Evolutionary conservation across 805 yeast genomes (phyloP).

Genomic region (Candida qinlingensis): DNA sequence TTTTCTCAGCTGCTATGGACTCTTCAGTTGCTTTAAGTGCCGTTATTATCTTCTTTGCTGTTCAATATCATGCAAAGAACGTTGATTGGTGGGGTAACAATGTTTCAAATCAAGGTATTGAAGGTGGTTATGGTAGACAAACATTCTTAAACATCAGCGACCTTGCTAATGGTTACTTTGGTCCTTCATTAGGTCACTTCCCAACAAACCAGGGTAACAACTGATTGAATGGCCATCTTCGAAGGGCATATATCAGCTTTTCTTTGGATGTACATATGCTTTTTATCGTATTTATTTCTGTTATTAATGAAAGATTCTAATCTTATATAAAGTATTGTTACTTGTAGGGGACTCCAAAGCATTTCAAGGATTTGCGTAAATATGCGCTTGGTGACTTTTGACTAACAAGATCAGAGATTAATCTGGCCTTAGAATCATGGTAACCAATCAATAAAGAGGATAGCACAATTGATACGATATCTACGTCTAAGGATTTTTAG

Average conservation of each 20-base stretch:
- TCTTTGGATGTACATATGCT: background rate
- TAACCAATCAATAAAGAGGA: too few relatives aligned
- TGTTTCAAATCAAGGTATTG: slow-evolving; percentile 33
- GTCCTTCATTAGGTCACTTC: slow-evolving; percentile 15
- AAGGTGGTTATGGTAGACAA: slow-evolving; percentile 23
- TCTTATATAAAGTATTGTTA: too few relatives aligned
- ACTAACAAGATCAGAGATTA: too few relatives aligned
- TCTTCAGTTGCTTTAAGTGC: slow-evolving; percentile 63
- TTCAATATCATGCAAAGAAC: slow-evolving; percentile 36
- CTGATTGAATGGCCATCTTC: background rate
- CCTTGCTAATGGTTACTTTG: slow-evolving; percentile 16
- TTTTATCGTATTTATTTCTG: too few relatives aligned
- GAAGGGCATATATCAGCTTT: background rate
- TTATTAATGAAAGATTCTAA: too few relatives aligned
- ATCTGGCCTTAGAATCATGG: too few relatives aligned
- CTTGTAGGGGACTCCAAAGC: too few relatives aligned
- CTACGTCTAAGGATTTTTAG: too few relatives aligned
- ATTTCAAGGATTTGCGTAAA: too few relatives aligned
- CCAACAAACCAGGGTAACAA: slow-evolving; percentile 5
- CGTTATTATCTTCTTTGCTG: slow-evolving; percentile 44
- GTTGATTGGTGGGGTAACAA: slow-evolving; percentile 66
- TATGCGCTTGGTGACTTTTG: too few relatives aligned
- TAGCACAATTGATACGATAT: too few relatives aligned
- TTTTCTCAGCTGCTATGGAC: slow-evolving; percentile 50
- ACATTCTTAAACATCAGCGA: background rate